Percentiles rank a stretch among this genome's conserved stretches.
These are phyloP conservation scores for Naganishia vishniacii DNA, from an alignment of 768 basidiomycete species.

Conservation along the genomic window DNA sequence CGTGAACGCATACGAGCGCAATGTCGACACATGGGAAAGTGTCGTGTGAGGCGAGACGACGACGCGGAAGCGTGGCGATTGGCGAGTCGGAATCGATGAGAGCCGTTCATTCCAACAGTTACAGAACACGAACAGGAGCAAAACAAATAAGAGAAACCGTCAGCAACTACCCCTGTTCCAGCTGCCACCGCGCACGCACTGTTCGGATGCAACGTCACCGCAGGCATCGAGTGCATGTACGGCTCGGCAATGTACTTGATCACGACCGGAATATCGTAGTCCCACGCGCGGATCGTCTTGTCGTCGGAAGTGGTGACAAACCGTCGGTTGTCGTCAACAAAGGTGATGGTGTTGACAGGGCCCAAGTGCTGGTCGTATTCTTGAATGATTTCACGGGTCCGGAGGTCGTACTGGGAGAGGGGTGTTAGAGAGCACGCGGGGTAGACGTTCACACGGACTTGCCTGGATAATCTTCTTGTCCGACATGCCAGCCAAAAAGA, in stretches of 20 bases:
- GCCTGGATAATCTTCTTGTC: slow-evolving; percentile 99
- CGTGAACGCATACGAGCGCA: too few relatives aligned
- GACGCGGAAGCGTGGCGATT: too few relatives aligned
- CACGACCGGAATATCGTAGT: slow-evolving; percentile 97
- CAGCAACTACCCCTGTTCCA: too few relatives aligned
- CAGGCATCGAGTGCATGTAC: slow-evolving; percentile 99
- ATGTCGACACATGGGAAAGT: too few relatives aligned
- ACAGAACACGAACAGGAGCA: too few relatives aligned
- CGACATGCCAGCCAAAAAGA: slow-evolving; percentile 96
- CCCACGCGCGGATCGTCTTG: slow-evolving; percentile 98
- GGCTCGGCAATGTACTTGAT: slow-evolving; percentile 99
- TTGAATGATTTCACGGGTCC: slow-evolving; percentile 89
- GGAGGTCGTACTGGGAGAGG: slow-evolving; percentile 75
- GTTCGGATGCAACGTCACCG: slow-evolving; percentile 89
- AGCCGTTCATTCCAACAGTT: too few relatives aligned
- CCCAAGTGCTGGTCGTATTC: slow-evolving; percentile 99
- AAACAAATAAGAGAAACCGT: too few relatives aligned
- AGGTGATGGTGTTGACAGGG: slow-evolving; percentile 96
- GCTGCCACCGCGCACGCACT: slow-evolving; percentile 61
- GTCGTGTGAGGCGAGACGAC: too few relatives aligned
- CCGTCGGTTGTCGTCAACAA: slow-evolving; percentile 93
- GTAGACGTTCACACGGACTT: slow-evolving; percentile 31
- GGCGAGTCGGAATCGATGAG: too few relatives aligned
- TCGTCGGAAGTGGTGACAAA: slow-evolving; percentile 99
- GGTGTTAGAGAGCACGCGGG: neutral